Evolutionary conservation across 2,329 filamentous ascomycete genomes (phyloP).

Genomic region (Aspergillus amoenus): DNA sequence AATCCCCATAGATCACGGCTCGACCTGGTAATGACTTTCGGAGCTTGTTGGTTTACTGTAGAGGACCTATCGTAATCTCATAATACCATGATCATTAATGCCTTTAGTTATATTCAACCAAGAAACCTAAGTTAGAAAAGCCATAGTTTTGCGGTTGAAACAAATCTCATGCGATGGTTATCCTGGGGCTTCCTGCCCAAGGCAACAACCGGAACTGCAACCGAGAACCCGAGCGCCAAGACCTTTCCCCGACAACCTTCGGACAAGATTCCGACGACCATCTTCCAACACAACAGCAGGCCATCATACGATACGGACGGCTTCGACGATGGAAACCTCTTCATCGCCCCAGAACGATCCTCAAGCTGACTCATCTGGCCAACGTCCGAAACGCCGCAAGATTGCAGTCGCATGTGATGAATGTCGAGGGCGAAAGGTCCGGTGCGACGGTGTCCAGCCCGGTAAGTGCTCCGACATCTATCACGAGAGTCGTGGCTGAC

Average conservation of each 20-base stretch:
- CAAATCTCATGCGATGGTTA: too few relatives aligned
- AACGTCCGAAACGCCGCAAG: constrained; percentile 17
- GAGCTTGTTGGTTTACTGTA: too few relatives aligned
- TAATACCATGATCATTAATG: too few relatives aligned
- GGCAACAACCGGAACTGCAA: neutral
- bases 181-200: neutral
- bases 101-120: too few relatives aligned
- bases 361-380: neutral
- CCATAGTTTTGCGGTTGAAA: too few relatives aligned
- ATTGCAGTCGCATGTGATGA: constrained; percentile 21
- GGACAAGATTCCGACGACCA: neutral
- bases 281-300: neutral
- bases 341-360: neutral
- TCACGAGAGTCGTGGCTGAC: neutral
- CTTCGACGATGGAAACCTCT: constrained; percentile 2
- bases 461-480: constrained; percentile 5
- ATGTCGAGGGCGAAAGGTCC: constrained; percentile 19
- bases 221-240: constrained; percentile 1
- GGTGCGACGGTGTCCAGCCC: constrained; percentile 22
- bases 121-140: too few relatives aligned
- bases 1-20: too few relatives aligned
- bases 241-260: neutral
- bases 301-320: neutral
- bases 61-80: too few relatives aligned
- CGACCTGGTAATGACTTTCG: too few relatives aligned